Percentiles rank a stretch among this genome's conserved stretches.
phyloP scores from a whole-genome alignment of 2,329 filamentous ascomycete genomes.

The Colletotrichum sp. region DNA sequence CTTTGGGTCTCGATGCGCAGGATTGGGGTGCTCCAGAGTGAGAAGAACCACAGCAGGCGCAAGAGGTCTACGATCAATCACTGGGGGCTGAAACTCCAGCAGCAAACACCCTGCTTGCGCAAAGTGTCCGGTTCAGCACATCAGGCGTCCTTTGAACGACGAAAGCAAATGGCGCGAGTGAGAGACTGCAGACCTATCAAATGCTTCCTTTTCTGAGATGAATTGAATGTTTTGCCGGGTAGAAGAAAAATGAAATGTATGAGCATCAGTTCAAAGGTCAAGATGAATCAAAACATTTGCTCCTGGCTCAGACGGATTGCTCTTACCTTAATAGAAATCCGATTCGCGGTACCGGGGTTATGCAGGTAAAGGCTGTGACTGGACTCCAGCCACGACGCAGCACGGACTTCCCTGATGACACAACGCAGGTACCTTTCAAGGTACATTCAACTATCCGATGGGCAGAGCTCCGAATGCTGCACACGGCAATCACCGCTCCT shows the following conservation, averaged over 20 bases:
- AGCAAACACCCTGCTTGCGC: slow-evolving; percentile 16
- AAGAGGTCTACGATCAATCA: slow-evolving; percentile 16
- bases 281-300: slow-evolving; percentile 11
- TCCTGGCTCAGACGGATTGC: slow-evolving; percentile 5
- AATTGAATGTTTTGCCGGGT: background rate
- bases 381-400: background rate
- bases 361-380: background rate
- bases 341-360: background rate
- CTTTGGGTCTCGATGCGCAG: background rate
- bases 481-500: slow-evolving; percentile 14
- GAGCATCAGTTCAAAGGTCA: background rate
- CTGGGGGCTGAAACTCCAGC: background rate
- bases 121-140: slow-evolving; percentile 7
- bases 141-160: background rate
- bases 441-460: slow-evolving; percentile 16
- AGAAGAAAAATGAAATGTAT: background rate
- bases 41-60: background rate
- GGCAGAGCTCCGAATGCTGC: background rate
- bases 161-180: background rate
- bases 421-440: background rate
- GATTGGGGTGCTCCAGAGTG: background rate
- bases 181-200: background rate
- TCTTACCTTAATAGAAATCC: background rate
- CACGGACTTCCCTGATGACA: background rate
- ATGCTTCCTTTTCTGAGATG: background rate